Conservation (phyloP, 2,329 filamentous ascomycete species). For the Pyrenophora teres region DNA sequence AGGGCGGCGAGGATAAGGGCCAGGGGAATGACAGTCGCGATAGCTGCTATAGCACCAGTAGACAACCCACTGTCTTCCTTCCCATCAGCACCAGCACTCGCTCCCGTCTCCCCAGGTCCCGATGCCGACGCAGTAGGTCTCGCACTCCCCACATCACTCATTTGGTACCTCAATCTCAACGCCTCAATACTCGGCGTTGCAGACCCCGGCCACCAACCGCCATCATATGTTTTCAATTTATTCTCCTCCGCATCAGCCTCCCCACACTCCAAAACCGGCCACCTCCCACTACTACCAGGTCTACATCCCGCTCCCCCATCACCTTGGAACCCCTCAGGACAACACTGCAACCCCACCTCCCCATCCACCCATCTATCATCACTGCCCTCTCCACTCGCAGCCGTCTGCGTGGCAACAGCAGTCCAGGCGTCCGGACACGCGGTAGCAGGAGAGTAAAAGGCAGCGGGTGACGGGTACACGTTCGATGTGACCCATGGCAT, state of each 20-base stretch:
- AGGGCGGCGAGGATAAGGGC: constrained; percentile 64
- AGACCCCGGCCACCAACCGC: constrained; percentile 14
- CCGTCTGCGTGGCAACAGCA: constrained; percentile 26
- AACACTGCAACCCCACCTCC: constrained; percentile 31
- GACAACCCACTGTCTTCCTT: constrained; percentile 52
- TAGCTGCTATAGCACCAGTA: constrained; percentile 73
- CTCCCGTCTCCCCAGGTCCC: not conserved
- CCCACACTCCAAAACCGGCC: constrained; percentile 22
- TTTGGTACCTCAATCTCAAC: constrained; percentile 23
- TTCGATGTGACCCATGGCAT: constrained; percentile 29
- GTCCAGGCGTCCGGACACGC: constrained; percentile 27
- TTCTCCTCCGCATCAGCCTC: constrained; percentile 33
- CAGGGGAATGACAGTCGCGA: constrained; percentile 89
- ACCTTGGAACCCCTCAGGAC: constrained; percentile 26
- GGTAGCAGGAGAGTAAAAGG: constrained; percentile 33
- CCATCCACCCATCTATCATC: constrained; percentile 22
- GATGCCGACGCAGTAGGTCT: not conserved
- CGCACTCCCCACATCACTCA: constrained; percentile 12
- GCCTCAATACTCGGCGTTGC: constrained; percentile 18
- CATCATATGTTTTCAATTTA: constrained; percentile 16
- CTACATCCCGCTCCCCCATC: constrained; percentile 19
- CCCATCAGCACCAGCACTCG: constrained; percentile 39
- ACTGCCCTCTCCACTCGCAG: constrained; percentile 4
- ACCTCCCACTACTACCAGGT: constrained; percentile 14
- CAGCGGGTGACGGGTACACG: constrained; percentile 9